Conservation (phyloP, 345 rosid species). For the Camelina sativa region DNA sequence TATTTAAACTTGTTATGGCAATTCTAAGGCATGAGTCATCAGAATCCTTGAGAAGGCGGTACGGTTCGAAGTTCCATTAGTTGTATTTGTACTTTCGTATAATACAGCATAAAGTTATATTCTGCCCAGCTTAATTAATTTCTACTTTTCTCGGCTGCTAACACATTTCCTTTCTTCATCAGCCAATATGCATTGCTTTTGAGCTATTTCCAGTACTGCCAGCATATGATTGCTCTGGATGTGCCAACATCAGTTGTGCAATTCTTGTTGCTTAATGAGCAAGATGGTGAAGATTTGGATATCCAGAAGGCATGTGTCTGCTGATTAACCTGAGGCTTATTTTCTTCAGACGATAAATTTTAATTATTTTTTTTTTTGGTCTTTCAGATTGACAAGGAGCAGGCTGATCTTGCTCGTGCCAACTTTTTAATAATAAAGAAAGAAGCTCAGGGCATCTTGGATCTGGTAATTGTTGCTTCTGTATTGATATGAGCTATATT, state of each 20-base stretch:
- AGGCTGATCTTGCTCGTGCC: conserved; percentile 79
- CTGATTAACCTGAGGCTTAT: conserved; percentile 15
- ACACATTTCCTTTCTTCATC: conserved; percentile 38
- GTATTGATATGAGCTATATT: not conserved
- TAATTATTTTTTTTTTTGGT: not conserved
- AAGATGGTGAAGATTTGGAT: conserved; percentile 87
- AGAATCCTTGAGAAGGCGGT: conserved; percentile 97
- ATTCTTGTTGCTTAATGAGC: conserved; percentile 73
- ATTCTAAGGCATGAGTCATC: conserved; percentile 89
- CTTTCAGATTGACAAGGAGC: conserved; percentile 84
- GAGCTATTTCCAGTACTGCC: conserved; percentile 94
- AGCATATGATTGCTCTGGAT: conserved; percentile 82
- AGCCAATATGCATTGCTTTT: conserved; percentile 95
- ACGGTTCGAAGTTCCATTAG: conserved; percentile 35
- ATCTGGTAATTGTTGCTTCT: conserved; percentile 60
- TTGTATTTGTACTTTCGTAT: conserved; percentile 17
- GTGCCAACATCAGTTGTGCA: conserved; percentile 82
- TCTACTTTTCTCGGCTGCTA: conserved; percentile 5
- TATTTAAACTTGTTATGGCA: conserved; percentile 86
- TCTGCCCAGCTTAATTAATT: not conserved
- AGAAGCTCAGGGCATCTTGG: conserved; percentile 88
- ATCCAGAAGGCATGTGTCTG: conserved; percentile 63
- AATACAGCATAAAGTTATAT: conserved; percentile 30
- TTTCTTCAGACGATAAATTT: conserved; percentile 19
- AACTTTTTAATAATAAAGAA: conserved; percentile 80